These are phyloP conservation scores for Hypoxylon sp. DNA, from an alignment of 2,329 filamentous ascomycete genomes.

Conservation along the genomic window DNA sequence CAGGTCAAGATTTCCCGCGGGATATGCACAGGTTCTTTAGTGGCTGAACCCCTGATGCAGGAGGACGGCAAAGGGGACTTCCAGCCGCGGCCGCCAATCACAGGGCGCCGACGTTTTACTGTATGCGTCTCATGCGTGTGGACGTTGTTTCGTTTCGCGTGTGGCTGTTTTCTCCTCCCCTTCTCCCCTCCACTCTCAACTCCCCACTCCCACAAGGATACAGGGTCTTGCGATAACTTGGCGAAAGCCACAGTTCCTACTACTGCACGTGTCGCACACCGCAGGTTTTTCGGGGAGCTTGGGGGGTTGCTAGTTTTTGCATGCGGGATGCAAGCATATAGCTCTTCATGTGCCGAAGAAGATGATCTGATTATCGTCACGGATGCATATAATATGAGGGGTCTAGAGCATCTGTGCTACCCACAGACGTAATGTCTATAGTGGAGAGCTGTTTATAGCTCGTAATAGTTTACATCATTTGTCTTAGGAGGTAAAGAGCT, in stretches of 20 bases:
- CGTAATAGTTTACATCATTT: constrained; percentile 2
- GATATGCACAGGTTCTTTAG: not conserved
- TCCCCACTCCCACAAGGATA: no score
- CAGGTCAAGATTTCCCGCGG: constrained; percentile 2
- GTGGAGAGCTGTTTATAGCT: not conserved
- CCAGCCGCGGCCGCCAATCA: not conserved
- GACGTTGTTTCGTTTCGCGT: constrained; percentile 42
- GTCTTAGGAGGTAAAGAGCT: constrained; percentile 6
- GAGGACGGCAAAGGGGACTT: constrained; percentile 16
- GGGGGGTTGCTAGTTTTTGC: constrained; percentile 6
- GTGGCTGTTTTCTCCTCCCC: constrained; percentile 14
- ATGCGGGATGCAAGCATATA: constrained; percentile 11
- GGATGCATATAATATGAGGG: constrained; percentile 28
- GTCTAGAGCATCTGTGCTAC: constrained; percentile 12
- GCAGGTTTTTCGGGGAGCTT: constrained; percentile 11
- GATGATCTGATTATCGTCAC: constrained; percentile 43
- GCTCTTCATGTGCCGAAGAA: constrained; percentile 18
- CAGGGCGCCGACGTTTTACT: constrained; percentile 20
- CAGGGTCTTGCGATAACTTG: constrained; percentile 2
- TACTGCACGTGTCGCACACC: constrained; percentile 27
- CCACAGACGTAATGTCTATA: constrained; percentile 9
- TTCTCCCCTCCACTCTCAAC: no score
- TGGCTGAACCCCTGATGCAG: constrained; percentile 33
- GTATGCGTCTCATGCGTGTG: constrained; percentile 23
- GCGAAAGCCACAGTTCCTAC: constrained; percentile 15